These are phyloP conservation scores for Leishmania major DNA, from an alignment of 208 protist genomes.

Conservation along the genomic window DNA sequence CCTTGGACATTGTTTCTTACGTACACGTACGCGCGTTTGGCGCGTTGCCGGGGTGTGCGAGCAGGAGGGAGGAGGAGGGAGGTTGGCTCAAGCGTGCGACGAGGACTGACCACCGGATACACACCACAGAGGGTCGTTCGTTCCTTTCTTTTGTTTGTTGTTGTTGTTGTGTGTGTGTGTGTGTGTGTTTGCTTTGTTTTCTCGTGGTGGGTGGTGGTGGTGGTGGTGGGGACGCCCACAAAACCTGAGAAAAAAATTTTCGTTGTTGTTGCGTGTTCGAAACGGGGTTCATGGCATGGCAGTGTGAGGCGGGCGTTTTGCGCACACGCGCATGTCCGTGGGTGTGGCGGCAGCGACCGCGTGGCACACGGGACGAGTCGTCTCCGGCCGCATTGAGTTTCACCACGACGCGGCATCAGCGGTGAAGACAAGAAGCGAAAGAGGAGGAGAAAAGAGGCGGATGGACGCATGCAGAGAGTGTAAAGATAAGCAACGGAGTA, in stretches of 20 bases:
- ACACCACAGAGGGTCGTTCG: too few species aligned
- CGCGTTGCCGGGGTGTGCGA: neutral
- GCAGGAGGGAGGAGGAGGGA: neutral
- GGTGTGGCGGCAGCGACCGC: neutral
- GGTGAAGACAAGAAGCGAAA: neutral
- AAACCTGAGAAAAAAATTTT: neutral
- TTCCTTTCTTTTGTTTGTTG: too few species aligned
- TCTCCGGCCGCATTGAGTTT: neutral
- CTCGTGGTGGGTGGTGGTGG: too few species aligned
- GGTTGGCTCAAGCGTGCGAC: neutral
- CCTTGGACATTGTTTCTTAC: slow-evolving; percentile 40
- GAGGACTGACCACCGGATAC: neutral
- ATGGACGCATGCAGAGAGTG: neutral
- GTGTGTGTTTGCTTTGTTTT: too few species aligned
- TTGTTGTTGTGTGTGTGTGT: too few species aligned
- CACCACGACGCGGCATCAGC: neutral
- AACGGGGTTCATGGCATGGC: too few species aligned
- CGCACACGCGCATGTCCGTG: neutral
- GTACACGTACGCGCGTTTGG: neutral
- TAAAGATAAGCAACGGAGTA: neutral
- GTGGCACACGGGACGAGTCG: neutral
- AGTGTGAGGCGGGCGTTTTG: neutral
- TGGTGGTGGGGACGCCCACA: neutral
- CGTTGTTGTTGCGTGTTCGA: too few species aligned
- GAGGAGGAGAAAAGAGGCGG: neutral